Percentiles rank a stretch among this genome's conserved stretches.
These are phyloP conservation scores for Verticillium zaregamsianum DNA, from an alignment of 2,329 filamentous ascomycete species.

Conservation along the genomic window DNA sequence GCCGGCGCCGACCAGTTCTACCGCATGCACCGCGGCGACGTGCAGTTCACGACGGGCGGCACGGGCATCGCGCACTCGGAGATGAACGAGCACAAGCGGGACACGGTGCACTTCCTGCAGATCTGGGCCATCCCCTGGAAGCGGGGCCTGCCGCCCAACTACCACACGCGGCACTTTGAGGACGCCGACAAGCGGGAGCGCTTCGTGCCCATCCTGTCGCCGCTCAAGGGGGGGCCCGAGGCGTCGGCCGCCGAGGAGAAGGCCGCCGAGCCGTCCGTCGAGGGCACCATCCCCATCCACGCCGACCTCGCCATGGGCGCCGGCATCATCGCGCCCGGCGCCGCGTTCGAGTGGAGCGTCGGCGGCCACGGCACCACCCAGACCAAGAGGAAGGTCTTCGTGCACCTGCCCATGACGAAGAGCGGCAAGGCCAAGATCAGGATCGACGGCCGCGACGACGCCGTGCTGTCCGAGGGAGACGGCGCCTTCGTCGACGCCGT, in stretches of 20 bases:
- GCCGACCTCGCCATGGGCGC: constrained; percentile 82
- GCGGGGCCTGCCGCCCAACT: constrained; percentile 65
- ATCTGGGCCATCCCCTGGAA: constrained; percentile 85
- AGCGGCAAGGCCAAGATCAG: constrained; percentile 68
- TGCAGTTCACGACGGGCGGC: constrained; percentile 88
- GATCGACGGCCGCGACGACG: constrained; percentile 61
- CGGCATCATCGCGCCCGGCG: constrained; percentile 63
- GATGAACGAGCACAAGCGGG: constrained; percentile 67
- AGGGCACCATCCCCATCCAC: constrained; percentile 75
- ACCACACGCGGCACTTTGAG: constrained; percentile 69
- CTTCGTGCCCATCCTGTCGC: constrained; percentile 74
- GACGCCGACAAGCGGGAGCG: constrained; percentile 68
- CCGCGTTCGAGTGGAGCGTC: constrained; percentile 67
- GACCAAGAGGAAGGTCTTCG: constrained; percentile 67
- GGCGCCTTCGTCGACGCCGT: constrained; percentile 70
- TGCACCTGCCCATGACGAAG: constrained; percentile 80
- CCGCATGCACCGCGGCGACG: constrained; percentile 72
- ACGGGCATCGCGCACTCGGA: constrained; percentile 78
- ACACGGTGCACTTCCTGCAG: constrained; percentile 79
- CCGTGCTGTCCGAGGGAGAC: constrained; percentile 70
- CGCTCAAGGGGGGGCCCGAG: constrained; percentile 61
- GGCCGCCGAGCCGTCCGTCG: constrained; percentile 55
- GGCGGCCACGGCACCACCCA: constrained; percentile 52
- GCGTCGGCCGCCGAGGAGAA: constrained; percentile 60
- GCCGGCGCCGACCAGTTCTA: constrained; percentile 59